These are phyloP conservation scores for Leptosphaerulina australis DNA, from an alignment of 2,329 filamentous ascomycete genomes.

Conservation along the genomic window DNA sequence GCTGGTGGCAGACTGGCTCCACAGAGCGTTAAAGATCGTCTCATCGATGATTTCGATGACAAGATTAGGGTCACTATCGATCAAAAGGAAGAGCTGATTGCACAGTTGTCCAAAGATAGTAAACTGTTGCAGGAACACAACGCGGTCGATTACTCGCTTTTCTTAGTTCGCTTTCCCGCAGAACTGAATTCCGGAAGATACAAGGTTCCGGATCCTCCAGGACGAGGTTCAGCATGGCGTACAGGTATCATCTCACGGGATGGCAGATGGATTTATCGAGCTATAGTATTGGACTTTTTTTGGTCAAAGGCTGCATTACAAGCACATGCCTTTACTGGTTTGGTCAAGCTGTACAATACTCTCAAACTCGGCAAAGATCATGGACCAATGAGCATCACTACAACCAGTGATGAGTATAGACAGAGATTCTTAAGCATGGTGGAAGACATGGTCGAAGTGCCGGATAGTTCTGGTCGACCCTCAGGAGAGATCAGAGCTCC, in stretches of 20 bases:
- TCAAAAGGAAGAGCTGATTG: conserved; percentile 63
- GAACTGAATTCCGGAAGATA: conserved; percentile 28
- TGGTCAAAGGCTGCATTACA: conserved; percentile 76
- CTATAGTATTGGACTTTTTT: conserved; percentile 75
- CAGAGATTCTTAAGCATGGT: conserved; percentile 62
- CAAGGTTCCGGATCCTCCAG: conserved; percentile 42
- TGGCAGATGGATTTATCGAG: conserved; percentile 70
- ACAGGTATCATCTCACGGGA: conserved; percentile 66
- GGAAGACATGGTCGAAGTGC: conserved; percentile 45
- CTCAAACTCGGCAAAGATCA: conserved; percentile 59
- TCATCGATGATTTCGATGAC: conserved; percentile 71
- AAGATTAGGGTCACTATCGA: conserved; percentile 64
- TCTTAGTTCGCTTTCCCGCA: conserved; percentile 66
- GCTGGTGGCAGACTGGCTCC: conserved; percentile 67
- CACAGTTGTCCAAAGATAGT: conserved; percentile 66
- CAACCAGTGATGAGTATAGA: conserved; percentile 70
- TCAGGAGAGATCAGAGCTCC: conserved; percentile 37
- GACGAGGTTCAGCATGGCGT: conserved; percentile 60
- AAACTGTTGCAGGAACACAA: conserved; percentile 66
- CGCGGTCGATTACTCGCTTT: conserved; percentile 77
- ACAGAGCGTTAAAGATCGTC: conserved; percentile 67
- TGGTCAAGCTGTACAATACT: conserved; percentile 68
- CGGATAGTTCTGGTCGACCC: conserved; percentile 41
- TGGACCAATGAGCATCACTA: conserved; percentile 77
- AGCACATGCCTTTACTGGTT: conserved; percentile 67